These are phyloP conservation scores for Solanum etuberosum DNA, from an alignment of 257 asterid species.

Conservation along the genomic window DNA sequence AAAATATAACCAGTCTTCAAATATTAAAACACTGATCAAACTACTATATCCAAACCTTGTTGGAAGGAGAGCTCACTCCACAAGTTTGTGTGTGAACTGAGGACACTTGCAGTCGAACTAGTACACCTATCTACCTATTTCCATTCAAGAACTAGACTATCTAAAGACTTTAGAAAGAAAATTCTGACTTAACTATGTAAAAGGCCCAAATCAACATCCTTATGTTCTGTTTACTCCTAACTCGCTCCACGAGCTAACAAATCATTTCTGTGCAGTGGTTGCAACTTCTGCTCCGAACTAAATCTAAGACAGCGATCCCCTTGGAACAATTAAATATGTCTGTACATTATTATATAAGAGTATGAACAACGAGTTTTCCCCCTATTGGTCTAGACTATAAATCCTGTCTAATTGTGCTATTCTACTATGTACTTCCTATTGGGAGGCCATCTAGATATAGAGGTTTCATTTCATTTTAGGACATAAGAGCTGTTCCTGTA, in stretches of 20 bases:
- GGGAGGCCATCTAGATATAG: not conserved
- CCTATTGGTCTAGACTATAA: not conserved
- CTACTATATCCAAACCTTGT: not conserved
- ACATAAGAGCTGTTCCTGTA: not conserved
- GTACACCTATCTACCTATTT: not conserved
- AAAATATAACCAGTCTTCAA: not conserved
- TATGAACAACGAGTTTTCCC: not conserved
- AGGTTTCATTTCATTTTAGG: not conserved
- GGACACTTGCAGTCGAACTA: not conserved
- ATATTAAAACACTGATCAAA: not conserved
- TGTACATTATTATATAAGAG: not conserved
- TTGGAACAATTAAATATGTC: not conserved
- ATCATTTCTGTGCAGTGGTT: not conserved
- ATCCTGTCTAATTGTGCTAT: not conserved
- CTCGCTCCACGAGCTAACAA: not conserved
- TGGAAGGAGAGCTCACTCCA: not conserved
- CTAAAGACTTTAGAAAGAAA: not conserved
- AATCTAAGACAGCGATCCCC: not conserved
- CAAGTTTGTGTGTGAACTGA: not conserved
- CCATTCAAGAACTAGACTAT: not conserved
- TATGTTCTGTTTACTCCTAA: not conserved
- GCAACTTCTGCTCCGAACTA: not conserved
- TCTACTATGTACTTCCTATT: not conserved
- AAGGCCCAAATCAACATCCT: not conserved
- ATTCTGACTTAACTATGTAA: not conserved